Evolutionary conservation across 2,329 filamentous ascomycete genomes (phyloP).

Genomic region (Fusarium humuli): DNA sequence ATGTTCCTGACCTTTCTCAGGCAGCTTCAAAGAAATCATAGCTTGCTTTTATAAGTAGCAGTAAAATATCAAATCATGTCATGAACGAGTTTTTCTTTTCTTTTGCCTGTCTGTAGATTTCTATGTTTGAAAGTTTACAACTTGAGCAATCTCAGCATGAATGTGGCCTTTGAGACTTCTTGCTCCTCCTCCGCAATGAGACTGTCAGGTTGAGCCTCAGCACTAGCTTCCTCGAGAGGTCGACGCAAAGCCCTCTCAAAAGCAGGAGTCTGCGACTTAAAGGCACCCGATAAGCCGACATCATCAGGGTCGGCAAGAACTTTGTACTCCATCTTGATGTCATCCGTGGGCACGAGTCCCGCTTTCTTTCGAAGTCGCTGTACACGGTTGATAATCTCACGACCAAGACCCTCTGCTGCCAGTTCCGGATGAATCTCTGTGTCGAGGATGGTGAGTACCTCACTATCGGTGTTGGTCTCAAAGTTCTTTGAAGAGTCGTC

Average conservation of each 20-base stretch:
- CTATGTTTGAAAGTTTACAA: slow-evolving; percentile 60
- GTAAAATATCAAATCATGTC: slow-evolving; percentile 15
- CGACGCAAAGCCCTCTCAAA: slow-evolving; percentile 84
- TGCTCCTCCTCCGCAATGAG: slow-evolving; percentile 86
- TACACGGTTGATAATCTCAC: slow-evolving; percentile 93
- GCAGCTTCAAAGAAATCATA: slow-evolving; percentile 47
- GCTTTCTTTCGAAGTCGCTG: slow-evolving; percentile 95
- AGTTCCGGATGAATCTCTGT: slow-evolving; percentile 84
- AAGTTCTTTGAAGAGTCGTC: slow-evolving; percentile 77
- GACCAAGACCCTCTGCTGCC: slow-evolving; percentile 86
- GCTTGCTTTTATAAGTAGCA: not conserved
- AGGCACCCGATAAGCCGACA: slow-evolving; percentile 76
- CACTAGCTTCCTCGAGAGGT: slow-evolving; percentile 69
- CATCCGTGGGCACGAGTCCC: slow-evolving; percentile 88
- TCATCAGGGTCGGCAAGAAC: slow-evolving; percentile 83
- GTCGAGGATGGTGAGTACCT: slow-evolving; percentile 93
- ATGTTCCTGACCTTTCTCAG: slow-evolving; percentile 30
- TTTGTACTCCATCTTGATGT: slow-evolving; percentile 93
- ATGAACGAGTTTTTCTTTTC: slow-evolving; percentile 17
- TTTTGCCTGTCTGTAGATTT: slow-evolving; percentile 22
- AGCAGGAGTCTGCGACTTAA: slow-evolving; percentile 72
- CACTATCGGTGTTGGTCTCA: slow-evolving; percentile 88
- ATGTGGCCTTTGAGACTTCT: slow-evolving; percentile 84
- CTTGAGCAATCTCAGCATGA: slow-evolving; percentile 80
- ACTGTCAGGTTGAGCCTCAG: slow-evolving; percentile 38